Conservation (phyloP, 2,329 filamentous ascomycete species). For the Teratosphaeria epicoccoides region DNA sequence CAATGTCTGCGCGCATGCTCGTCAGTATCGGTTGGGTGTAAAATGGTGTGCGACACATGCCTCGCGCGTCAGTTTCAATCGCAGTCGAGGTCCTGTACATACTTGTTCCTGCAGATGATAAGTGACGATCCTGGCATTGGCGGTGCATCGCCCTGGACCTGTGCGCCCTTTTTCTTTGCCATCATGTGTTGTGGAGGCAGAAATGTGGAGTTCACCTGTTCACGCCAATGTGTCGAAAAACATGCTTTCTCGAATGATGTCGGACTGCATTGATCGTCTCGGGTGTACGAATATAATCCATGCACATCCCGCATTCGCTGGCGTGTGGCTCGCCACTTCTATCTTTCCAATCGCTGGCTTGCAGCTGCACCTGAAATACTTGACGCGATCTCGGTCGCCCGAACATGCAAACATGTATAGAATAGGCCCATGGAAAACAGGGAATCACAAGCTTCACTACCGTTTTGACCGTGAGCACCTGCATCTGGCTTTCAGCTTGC, state of each 20-base stretch:
- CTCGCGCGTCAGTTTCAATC: neutral
- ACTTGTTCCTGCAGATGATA: slow-evolving; percentile 60
- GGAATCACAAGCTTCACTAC: too few species aligned
- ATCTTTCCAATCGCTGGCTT: neutral
- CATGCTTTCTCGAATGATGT: neutral
- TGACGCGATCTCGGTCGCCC: too few species aligned
- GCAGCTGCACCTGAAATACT: too few species aligned
- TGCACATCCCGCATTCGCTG: neutral
- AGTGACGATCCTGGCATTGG: slow-evolving; percentile 39
- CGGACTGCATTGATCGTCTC: neutral
- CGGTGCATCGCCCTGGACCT: slow-evolving; percentile 11
- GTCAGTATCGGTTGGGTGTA: neutral
- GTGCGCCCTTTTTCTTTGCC: slow-evolving; percentile 24
- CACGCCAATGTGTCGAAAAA: neutral
- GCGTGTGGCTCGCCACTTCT: neutral
- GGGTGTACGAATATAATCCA: neutral
- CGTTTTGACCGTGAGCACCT: too few species aligned
- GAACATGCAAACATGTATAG: too few species aligned
- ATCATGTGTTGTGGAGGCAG: slow-evolving; percentile 13
- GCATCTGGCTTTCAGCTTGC: too few species aligned
- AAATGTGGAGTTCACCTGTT: neutral
- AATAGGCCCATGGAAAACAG: too few species aligned
- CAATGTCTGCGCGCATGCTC: slow-evolving; percentile 54
- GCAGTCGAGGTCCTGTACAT: slow-evolving; percentile 29
- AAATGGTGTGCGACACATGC: neutral